Evolutionary conservation across 208 protist species (phyloP).

Genomic region (Leishmania major): DNA sequence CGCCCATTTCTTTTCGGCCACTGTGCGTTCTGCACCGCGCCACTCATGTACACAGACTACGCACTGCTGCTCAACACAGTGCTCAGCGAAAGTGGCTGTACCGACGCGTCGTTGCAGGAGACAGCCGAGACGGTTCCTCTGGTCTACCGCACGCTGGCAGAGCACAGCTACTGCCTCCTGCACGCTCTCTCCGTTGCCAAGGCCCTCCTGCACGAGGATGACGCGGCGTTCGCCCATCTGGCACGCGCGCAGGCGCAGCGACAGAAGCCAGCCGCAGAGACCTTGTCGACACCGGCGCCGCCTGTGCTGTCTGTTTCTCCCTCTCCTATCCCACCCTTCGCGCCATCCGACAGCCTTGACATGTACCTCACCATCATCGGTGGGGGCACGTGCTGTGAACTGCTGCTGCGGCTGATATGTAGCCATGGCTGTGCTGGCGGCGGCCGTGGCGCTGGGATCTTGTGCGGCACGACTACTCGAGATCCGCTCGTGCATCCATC

Average conservation of each 20-base stretch:
- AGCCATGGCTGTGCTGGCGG: neutral
- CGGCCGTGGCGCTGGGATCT: neutral
- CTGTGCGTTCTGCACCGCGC: constrained; percentile 10
- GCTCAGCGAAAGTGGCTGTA: constrained; percentile 49
- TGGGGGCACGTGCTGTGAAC: constrained; percentile 57
- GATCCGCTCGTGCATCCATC: constrained; percentile 60
- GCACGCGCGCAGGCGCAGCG: constrained; percentile 40
- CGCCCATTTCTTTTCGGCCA: constrained; percentile 1
- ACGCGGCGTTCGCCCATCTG: constrained; percentile 51
- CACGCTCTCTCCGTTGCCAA: constrained; percentile 47
- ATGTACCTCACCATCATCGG: constrained; percentile 62
- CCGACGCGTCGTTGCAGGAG: constrained; percentile 48
- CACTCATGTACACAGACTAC: constrained; percentile 42
- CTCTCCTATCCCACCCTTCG: constrained; percentile 18
- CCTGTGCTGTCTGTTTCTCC: constrained; percentile 2
- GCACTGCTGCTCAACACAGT: constrained; percentile 55
- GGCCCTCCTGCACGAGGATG: constrained; percentile 57
- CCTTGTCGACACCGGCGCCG: neutral
- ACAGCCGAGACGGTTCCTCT: constrained; percentile 57
- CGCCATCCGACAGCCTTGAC: constrained; percentile 47
- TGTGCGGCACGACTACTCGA: neutral
- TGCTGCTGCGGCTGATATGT: constrained; percentile 17
- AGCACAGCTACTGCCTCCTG: constrained; percentile 68
- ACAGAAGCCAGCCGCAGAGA: constrained; percentile 3
- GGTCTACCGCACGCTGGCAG: constrained; percentile 51